phyloP scores from a whole-genome alignment of 2,329 filamentous ascomycete genomes.

The Penicillium sp. region DNA sequence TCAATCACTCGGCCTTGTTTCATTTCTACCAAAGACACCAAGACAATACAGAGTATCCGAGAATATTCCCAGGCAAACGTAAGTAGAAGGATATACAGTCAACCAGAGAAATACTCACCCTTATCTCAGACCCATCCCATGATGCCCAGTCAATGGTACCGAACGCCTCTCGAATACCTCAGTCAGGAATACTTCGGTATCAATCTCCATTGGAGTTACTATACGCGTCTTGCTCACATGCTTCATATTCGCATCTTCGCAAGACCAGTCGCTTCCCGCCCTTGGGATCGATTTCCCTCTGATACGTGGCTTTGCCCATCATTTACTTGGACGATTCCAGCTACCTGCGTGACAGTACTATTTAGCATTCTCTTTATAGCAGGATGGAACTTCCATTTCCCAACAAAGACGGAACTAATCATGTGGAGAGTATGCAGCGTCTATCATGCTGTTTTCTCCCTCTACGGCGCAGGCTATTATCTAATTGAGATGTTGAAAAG shows the following conservation, averaged over 20 bases:
- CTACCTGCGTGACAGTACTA: background rate
- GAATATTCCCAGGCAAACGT: background rate
- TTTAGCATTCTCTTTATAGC: background rate
- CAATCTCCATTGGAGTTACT: background rate
- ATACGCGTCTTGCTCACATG: background rate
- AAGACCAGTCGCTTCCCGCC: constrained; percentile 1
- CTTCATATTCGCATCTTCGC: background rate
- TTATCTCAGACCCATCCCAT: background rate
- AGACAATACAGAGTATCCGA: background rate
- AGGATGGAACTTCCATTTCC: background rate
- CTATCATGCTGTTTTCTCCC: background rate
- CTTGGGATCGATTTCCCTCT: constrained; percentile 8
- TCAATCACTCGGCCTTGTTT: background rate
- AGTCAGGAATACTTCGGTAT: background rate
- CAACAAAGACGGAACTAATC: background rate
- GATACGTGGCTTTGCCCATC: constrained; percentile 7
- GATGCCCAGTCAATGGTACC: background rate
- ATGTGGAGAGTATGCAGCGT: background rate
- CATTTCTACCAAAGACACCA: background rate
- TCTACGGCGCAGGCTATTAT: background rate
- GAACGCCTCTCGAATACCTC: background rate
- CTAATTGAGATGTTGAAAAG: background rate
- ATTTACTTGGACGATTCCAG: constrained; percentile 1
- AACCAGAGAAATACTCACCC: background rate
- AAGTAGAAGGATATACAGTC: background rate